Evolutionary conservation across 1,284 basidiomycete species (phyloP), one percentile per base, ranked within the genome.

Genomic region (Takashimella tepidaria): DNA sequence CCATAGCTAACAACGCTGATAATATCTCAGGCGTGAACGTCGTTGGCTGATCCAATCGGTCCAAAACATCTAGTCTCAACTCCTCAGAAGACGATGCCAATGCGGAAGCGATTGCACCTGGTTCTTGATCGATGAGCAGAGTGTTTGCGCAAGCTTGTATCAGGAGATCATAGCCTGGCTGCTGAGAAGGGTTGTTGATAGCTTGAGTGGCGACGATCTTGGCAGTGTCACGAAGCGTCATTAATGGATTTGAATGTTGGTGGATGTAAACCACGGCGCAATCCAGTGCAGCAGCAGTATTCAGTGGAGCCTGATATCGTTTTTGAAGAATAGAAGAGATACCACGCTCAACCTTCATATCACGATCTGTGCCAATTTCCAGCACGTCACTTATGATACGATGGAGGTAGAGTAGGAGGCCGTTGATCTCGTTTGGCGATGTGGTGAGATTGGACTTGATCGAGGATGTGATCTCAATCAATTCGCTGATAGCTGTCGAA

Each of bases 361-460:
- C 46, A 20, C 54, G 55, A 0, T 20, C 11, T 3, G 45, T 16
- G 8, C 49, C 25, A 2, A 61, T 54, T 0, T 52, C 53, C 8
- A 37, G 31, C 31, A 70, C 65, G 45, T 68, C 62, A 4, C 48
- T 43, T 27, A 70, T 50, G 4, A 75, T 60, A 2, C 61, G 62
- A 10, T 57, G 47, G 19, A 68, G 53, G 41, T 67, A 60, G 21
- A 70, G 47, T 0, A 73, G 51, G 1, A 60, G 57, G 0, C 73
- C 74, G 45, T 75, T 72, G 0, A 57, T 47, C 0, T 51, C 50
- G 56, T 75, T 76, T 16, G 55, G 22, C 26, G 59, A 57, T 11
- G 23, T 47, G 23, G 41, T 41, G 3, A 48, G 44, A 1, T 51
- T 50, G 13, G 40, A 47, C 3, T 40, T 56, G 16, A 55, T 58